Evolutionary conservation across 2,329 filamentous ascomycete genomes (phyloP), one percentile per base, ranked within the genome.

Genomic region (Aspergillus udagawae): DNA sequence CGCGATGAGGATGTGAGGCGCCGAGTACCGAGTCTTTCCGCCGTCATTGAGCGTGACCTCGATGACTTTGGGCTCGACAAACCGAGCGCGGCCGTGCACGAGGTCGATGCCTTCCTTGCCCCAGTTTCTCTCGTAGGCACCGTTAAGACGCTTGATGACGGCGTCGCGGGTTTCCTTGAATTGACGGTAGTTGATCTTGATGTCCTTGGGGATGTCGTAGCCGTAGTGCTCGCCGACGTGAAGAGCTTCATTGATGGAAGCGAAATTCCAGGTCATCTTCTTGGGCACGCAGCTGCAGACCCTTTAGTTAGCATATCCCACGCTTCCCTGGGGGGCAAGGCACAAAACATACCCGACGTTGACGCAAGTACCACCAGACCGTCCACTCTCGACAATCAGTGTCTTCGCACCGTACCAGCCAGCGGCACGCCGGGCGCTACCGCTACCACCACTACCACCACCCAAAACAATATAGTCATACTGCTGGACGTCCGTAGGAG

Each of bases 401-500:
- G 78, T 80, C 70, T 80, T 82, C 57, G 76, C 76, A 20, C 76
- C 75, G 68, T 82, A 82, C 77, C 77, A 81, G 20, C 80, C 80
- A 20, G 79, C 74, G 14, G 79, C 80, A 65, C 80, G 72, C 57
- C 79, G 75, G 49, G 76, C 78, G 54, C 79, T 77, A 55, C 77
- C 80, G 61, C 77, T 78, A 41, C 81, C 81, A 60, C 80, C 80
- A 60, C 78, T 80, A 51, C 81, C 81, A 63, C 80, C 81, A 56
- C 81, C 81, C 63, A 83, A 76, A 56, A 83, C 80, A 55, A 83
- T 80, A 62, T 81, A 83, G 65, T 83, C 81, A 65, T 81, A 83
- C 56, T 77, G 74, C 59, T 78, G 76, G 25, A 73, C 69, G 42
- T 73, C 69, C 6, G 77, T 71, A 25, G 80, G 79, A 58, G 78